These are phyloP conservation scores for Aschersonia sp. DNA, from an alignment of 2,329 filamentous ascomycete species.

Conservation along the genomic window DNA sequence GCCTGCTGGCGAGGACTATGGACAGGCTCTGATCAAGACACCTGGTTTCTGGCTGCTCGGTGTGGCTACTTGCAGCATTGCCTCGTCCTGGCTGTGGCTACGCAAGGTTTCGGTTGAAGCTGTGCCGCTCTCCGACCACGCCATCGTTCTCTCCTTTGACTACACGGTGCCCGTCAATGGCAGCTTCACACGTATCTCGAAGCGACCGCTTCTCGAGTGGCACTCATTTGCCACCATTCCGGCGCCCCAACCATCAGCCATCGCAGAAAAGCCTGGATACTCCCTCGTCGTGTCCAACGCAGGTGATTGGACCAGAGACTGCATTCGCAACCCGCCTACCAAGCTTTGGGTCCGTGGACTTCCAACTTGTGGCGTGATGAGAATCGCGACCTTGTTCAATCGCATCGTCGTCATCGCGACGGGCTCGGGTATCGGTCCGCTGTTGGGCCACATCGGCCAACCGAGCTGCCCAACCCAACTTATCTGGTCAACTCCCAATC, in stretches of 20 bases:
- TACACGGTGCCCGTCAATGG: slow-evolving; percentile 41
- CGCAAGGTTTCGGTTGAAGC: slow-evolving; percentile 51
- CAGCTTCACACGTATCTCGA: slow-evolving; percentile 38
- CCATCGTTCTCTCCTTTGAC: slow-evolving; percentile 54
- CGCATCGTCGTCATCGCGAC: slow-evolving; percentile 54
- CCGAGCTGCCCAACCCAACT: slow-evolving; percentile 39
- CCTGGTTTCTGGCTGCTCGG: slow-evolving; percentile 53
- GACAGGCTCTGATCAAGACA: slow-evolving; percentile 19
- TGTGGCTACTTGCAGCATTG: slow-evolving; percentile 47
- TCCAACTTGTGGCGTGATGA: slow-evolving; percentile 52
- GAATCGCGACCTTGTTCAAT: slow-evolving; percentile 50
- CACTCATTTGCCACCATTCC: slow-evolving; percentile 66
- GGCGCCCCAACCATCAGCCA: slow-evolving; percentile 23
- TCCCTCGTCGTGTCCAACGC: slow-evolving; percentile 58
- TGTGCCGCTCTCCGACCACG: slow-evolving; percentile 57
- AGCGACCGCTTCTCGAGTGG: slow-evolving; percentile 52
- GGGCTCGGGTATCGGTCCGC: slow-evolving; percentile 59
- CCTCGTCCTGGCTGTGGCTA: slow-evolving; percentile 60
- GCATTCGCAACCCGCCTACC: slow-evolving; percentile 46
- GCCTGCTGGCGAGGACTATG: slow-evolving; percentile 17
- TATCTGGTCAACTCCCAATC: slow-evolving; percentile 53
- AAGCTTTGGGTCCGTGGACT: slow-evolving; percentile 54
- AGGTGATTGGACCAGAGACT: slow-evolving; percentile 57
- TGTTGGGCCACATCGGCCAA: slow-evolving; percentile 42
- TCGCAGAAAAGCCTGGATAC: slow-evolving; percentile 30